Percentiles rank a stretch among this genome's conserved stretches.
phyloP scores from a whole-genome alignment of 441 rosid species.

The Croton laevigatus region DNA sequence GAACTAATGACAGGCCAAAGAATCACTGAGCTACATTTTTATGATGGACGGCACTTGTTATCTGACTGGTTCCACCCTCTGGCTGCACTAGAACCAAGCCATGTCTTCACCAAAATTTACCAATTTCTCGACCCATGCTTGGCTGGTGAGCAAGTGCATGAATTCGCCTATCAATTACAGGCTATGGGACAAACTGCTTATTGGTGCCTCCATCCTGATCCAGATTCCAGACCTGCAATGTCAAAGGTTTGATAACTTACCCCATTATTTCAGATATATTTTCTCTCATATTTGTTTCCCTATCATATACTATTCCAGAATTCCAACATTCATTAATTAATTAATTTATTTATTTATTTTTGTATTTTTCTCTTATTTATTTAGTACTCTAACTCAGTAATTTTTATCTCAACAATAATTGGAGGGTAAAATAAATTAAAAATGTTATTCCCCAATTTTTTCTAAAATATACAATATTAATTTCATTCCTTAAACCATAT shows the following conservation, averaged over 20 bases:
- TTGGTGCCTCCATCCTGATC: constrained; percentile 52
- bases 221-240: constrained; percentile 62
- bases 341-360: no score
- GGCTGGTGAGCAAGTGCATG: constrained; percentile 28
- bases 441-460: no score
- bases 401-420: no score
- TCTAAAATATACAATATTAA: no score
- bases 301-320: not conserved
- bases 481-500: no score
- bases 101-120: constrained; percentile 28
- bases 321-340: no score
- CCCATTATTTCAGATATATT: constrained; percentile 2
- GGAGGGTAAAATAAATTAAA: no score
- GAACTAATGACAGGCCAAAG: constrained; percentile 61
- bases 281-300: not conserved
- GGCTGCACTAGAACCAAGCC: constrained; percentile 34
- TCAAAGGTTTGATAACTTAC: constrained; percentile 46
- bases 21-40: constrained; percentile 38
- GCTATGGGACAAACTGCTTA: constrained; percentile 56
- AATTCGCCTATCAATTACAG: constrained; percentile 39
- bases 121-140: constrained; percentile 50
- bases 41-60: constrained; percentile 33
- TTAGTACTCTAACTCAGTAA: no score
- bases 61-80: constrained; percentile 50
- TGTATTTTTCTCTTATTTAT: no score